A percentile compares a stretch with the other conserved stretches of the same genome.
phyloP scores from a whole-genome alignment of 495 filamentous ascomycete genomes.

The Aspergillus hancockii region DNA sequence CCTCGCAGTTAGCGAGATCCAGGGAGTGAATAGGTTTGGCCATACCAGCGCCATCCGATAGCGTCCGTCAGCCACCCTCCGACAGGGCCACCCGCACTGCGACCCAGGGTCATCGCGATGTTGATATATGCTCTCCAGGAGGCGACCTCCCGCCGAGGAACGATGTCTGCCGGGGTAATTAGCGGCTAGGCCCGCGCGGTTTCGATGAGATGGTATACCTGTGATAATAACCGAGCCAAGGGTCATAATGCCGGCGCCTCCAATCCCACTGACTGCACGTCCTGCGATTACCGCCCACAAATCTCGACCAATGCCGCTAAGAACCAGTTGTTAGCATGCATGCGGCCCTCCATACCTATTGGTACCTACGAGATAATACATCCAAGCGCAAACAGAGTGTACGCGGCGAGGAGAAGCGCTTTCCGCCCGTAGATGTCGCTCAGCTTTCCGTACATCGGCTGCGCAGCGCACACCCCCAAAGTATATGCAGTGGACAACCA shows the following conservation, averaged over 20 bases:
- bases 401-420: slow-evolving; percentile 38
- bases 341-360: not conserved
- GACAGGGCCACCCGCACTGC: slow-evolving; percentile 60
- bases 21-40: not conserved
- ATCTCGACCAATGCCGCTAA: slow-evolving; percentile 50
- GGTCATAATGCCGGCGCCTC: slow-evolving; percentile 57
- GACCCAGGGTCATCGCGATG: slow-evolving; percentile 58
- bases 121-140: slow-evolving; percentile 68
- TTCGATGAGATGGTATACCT: slow-evolving; percentile 34
- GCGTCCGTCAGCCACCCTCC: slow-evolving; percentile 64
- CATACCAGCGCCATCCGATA: slow-evolving; percentile 67
- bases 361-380: slow-evolving; percentile 38
- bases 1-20: too few species aligned
- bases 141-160: slow-evolving; percentile 60
- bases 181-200: not conserved
- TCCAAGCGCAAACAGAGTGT: slow-evolving; percentile 45
- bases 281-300: slow-evolving; percentile 59
- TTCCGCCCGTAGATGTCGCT: slow-evolving; percentile 52
- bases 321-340: slow-evolving; percentile 1
- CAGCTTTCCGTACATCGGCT: slow-evolving; percentile 53
- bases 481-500: slow-evolving; percentile 70
- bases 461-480: slow-evolving; percentile 59
- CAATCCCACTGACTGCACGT: slow-evolving; percentile 59
- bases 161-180: slow-evolving; percentile 44
- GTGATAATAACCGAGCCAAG: slow-evolving; percentile 64